phyloP scores from a whole-genome alignment of 192 early-diverging fungal genomes.

The Coemansia furcata region DNA sequence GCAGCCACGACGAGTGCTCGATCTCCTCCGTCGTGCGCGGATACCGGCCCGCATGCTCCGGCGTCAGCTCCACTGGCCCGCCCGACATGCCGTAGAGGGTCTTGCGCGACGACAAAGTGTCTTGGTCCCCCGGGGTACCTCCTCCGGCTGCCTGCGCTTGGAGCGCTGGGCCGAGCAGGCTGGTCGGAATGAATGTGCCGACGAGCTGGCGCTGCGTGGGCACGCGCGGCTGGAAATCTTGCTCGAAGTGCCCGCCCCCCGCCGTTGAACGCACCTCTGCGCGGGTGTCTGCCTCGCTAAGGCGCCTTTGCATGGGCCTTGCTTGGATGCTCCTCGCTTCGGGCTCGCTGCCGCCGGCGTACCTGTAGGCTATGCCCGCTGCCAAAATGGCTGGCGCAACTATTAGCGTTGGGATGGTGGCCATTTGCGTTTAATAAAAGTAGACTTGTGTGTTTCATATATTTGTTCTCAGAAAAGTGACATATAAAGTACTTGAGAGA shows the following conservation, averaged over 20 bases:
- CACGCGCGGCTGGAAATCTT: constrained; percentile 19
- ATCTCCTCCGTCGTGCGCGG: constrained; percentile 28
- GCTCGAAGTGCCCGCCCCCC: constrained; percentile 7
- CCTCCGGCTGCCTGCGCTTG: background rate
- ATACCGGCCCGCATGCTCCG: background rate
- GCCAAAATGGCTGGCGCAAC: constrained; percentile 36
- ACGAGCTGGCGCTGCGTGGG: constrained; percentile 17
- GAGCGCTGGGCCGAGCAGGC: constrained; percentile 4
- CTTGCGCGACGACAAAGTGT: background rate
- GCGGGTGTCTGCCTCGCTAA: background rate
- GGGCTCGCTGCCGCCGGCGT: background rate
- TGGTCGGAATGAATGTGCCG: constrained; percentile 37
- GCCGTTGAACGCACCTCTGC: no score
- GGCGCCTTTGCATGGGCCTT: background rate
- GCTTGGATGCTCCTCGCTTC: background rate
- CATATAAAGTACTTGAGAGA: background rate
- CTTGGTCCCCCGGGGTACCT: background rate
- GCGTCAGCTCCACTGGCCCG: background rate
- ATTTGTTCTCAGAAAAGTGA: background rate
- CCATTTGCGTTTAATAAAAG: constrained; percentile 7
- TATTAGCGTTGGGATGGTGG: constrained; percentile 38
- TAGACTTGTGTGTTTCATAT: background rate
- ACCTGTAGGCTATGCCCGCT: constrained; percentile 40
- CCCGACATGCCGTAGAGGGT: background rate
- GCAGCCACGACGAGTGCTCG: constrained; percentile 20